Evolutionary conservation across 2,329 filamentous ascomycete species (phyloP).

Genomic region (Fusarium sp.): DNA sequence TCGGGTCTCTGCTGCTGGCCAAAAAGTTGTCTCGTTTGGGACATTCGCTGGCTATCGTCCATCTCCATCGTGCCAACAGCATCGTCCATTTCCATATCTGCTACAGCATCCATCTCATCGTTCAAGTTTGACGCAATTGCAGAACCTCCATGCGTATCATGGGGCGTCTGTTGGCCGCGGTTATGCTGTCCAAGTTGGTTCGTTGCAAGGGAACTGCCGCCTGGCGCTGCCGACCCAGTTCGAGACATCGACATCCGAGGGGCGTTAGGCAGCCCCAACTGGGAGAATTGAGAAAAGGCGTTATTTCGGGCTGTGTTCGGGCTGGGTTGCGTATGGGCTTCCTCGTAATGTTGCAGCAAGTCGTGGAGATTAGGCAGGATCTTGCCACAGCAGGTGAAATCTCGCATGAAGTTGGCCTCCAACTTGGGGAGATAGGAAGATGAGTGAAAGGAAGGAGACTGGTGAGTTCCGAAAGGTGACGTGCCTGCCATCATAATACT

Average conservation of each 20-base stretch:
- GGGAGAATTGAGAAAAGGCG: conserved; percentile 52
- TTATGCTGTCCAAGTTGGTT: conserved; percentile 48
- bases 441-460: conserved; percentile 95
- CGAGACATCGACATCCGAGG: conserved; percentile 48
- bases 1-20: conserved; percentile 71
- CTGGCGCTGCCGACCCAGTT: conserved; percentile 43
- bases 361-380: conserved; percentile 93
- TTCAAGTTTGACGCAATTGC: conserved; percentile 51
- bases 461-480: conserved; percentile 82
- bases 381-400: conserved; percentile 94
- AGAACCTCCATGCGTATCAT: conserved; percentile 51
- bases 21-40: conserved; percentile 74
- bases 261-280: conserved; percentile 45
- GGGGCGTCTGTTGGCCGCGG: conserved; percentile 42
- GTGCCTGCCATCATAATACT: conserved; percentile 96
- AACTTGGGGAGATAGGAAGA: conserved; percentile 96
- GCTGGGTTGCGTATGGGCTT: conserved; percentile 81
- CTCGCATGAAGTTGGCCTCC: conserved; percentile 96
- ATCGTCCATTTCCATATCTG: conserved; percentile 98
- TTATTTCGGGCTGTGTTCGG: conserved; percentile 53
- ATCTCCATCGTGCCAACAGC: conserved; percentile 72
- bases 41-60: conserved; percentile 70
- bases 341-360: conserved; percentile 94
- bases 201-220: conserved; percentile 41
- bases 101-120: conserved; percentile 82